Base-by-base conservation (phyloP, 352 stramenopile genomes). In the Aphanomyces astaci region DNA sequence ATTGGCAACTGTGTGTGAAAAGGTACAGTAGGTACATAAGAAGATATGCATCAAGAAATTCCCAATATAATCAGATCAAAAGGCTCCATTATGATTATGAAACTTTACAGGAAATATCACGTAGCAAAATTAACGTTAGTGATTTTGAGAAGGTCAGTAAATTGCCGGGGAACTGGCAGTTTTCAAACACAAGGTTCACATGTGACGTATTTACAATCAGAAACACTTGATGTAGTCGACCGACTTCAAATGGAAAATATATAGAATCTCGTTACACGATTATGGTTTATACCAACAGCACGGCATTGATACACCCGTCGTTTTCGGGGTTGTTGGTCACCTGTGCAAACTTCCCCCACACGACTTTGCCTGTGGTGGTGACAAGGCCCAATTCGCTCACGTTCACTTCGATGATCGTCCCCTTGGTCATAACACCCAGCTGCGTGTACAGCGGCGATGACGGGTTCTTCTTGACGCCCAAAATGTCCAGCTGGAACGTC, bases 391-490 rank as follows among this genome's bases (percentile, higher is more conserved):
- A 86, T 74, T 99, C 97, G 80, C 90, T 98, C 27, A 99, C 97
- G 79, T 99, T 99, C 53, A 99, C 97, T 71, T 97, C 90, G 48
- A 97, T 97, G 60, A 98, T 97, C 63, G 97, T 99, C 75, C 97
- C 97, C 89, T 99, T 99, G 31, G 97, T 99, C 76, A 99, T 98
- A 40, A 99, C 97, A 45, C 97, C 97, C 13, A 99, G 84, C 74
- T 97, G 84, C 32, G 96, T 99, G 82, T 99, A 99, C 70, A 99
- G 79, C 65, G 87, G 87, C 31, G 82, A 97, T 66, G 96, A 95
- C 33, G 98, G 98, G 82, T 99, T 99, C 86, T 99, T 99, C 88
- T 99, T 99, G 39, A 99, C 97, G 57, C 96, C 96, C 10, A 99
- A 76, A 70, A 99, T 99, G 78, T 99, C 97, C 57, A 99, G 79